Percentiles rank a stretch among this genome's conserved stretches.
phyloP scores from a whole-genome alignment of 371 early-diverging fungal genomes.

The Mycotypha africana region DNA sequence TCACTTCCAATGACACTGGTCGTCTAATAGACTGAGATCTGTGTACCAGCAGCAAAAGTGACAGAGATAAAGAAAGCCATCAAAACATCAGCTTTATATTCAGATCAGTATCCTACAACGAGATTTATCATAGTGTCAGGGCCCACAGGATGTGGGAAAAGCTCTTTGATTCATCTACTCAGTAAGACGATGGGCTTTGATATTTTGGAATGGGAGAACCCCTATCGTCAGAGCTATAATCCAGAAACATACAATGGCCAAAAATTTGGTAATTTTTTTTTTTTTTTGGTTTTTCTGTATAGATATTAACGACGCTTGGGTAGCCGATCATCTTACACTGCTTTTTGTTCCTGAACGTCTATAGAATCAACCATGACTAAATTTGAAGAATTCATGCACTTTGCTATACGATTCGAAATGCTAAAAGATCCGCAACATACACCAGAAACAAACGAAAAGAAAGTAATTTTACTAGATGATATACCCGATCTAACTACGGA shows the following conservation, averaged over 20 bases:
- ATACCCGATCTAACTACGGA: constrained; percentile 29
- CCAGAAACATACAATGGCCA: constrained; percentile 1
- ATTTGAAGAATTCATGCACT: constrained; percentile 7
- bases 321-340: no score
- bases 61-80: constrained; percentile 13
- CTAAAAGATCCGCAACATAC: neutral
- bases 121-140: constrained; percentile 30
- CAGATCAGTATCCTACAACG: neutral
- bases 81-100: constrained; percentile 5
- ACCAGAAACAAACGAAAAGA: no score
- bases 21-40: constrained; percentile 13
- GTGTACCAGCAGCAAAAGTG: constrained; percentile 15
- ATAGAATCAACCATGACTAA: neutral
- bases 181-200: constrained; percentile 10
- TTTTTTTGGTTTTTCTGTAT: no score
- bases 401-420: constrained; percentile 1
- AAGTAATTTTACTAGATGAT: constrained; percentile 39
- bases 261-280: neutral
- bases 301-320: neutral
- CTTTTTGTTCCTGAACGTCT: no score
- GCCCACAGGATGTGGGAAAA: constrained; percentile 36
- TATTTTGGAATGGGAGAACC: constrained; percentile 27
- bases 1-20: neutral
- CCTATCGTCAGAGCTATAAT: constrained; percentile 3
- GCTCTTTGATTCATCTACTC: constrained; percentile 25